phyloP scores from a whole-genome alignment of 1,284 basidiomycete genomes.

The Leccinum griseonigrum region DNA sequence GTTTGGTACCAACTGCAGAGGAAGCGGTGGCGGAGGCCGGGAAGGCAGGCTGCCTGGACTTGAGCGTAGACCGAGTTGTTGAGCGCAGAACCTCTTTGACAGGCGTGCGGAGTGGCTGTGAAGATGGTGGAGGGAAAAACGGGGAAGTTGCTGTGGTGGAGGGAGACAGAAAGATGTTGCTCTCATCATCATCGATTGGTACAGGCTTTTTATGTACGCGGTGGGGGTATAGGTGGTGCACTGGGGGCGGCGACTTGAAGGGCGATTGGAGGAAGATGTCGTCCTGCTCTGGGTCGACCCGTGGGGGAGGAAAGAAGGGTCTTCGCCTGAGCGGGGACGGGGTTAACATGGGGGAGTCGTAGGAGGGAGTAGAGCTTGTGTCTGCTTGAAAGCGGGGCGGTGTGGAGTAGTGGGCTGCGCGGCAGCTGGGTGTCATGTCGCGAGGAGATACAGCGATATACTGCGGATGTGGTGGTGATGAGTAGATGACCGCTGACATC shows the following conservation, averaged over 20 bases:
- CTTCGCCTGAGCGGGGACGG: slow-evolving; percentile 57
- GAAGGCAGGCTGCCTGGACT: slow-evolving; percentile 25
- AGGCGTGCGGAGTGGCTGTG: slow-evolving; percentile 52
- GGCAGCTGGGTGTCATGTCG: slow-evolving; percentile 45
- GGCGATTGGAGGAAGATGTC: slow-evolving; percentile 57
- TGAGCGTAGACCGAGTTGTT: slow-evolving; percentile 32
- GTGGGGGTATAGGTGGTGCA: slow-evolving; percentile 35
- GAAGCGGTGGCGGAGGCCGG: slow-evolving; percentile 23
- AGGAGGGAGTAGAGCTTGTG: slow-evolving; percentile 32
- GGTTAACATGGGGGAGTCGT: slow-evolving; percentile 56
- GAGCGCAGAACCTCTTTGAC: slow-evolving; percentile 45
- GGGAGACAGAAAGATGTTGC: slow-evolving; percentile 51
- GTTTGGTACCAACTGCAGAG: slow-evolving; percentile 54
- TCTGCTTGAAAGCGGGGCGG: slow-evolving; percentile 33
- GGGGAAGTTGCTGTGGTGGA: slow-evolving; percentile 37
- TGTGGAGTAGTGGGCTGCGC: slow-evolving; percentile 39
- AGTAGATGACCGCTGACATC: slow-evolving; percentile 36
- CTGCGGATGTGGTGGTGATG: slow-evolving; percentile 34
- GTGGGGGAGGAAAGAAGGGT: slow-evolving; percentile 36
- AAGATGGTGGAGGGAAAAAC: slow-evolving; percentile 41
- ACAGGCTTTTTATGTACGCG: slow-evolving; percentile 41
- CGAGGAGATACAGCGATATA: slow-evolving; percentile 40
- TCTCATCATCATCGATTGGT: slow-evolving; percentile 56
- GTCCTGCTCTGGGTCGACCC: slow-evolving; percentile 38
- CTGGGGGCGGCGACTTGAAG: slow-evolving; percentile 44